phyloP scores from a whole-genome alignment of 2,329 filamentous ascomycete genomes.

The Pseudogymnoascus sp. region DNA sequence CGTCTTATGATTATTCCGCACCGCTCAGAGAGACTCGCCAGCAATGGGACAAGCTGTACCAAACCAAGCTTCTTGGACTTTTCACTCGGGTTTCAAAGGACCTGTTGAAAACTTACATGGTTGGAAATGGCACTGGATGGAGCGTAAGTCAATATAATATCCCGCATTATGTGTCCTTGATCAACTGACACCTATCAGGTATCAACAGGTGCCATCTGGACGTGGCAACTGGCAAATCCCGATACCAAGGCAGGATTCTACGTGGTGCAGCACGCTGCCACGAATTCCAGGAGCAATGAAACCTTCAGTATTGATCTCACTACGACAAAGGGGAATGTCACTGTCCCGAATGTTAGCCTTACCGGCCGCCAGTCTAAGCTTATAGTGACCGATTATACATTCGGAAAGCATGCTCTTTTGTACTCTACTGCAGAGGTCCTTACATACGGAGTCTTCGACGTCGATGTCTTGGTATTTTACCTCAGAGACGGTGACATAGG shows the following conservation, averaged over 20 bases:
- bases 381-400: slow-evolving; percentile 43
- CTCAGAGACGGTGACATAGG: slow-evolving; percentile 41
- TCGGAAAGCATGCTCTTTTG: slow-evolving; percentile 40
- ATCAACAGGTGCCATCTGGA: slow-evolving; percentile 35
- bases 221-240: slow-evolving; percentile 45
- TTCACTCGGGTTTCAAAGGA: slow-evolving; percentile 45
- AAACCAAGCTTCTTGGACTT: slow-evolving; percentile 46
- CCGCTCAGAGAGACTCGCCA: slow-evolving; percentile 47
- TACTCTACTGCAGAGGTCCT: slow-evolving; percentile 45
- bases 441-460: slow-evolving; percentile 39
- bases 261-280: slow-evolving; percentile 39
- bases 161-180: not conserved
- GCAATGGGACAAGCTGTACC: slow-evolving; percentile 43
- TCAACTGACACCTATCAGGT: slow-evolving; percentile 19
- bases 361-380: slow-evolving; percentile 47
- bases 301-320: slow-evolving; percentile 40
- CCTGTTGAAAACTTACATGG: slow-evolving; percentile 44
- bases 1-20: slow-evolving; percentile 38
- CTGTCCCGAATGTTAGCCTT: slow-evolving; percentile 39
- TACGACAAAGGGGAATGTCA: slow-evolving; percentile 38
- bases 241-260: slow-evolving; percentile 43
- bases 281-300: slow-evolving; percentile 36
- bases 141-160: slow-evolving; percentile 21
- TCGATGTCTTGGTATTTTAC: slow-evolving; percentile 41
- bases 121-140: slow-evolving; percentile 46